Conservation (phyloP, 1,284 basidiomycete genomes). For the Ustilago nuda region DNA sequence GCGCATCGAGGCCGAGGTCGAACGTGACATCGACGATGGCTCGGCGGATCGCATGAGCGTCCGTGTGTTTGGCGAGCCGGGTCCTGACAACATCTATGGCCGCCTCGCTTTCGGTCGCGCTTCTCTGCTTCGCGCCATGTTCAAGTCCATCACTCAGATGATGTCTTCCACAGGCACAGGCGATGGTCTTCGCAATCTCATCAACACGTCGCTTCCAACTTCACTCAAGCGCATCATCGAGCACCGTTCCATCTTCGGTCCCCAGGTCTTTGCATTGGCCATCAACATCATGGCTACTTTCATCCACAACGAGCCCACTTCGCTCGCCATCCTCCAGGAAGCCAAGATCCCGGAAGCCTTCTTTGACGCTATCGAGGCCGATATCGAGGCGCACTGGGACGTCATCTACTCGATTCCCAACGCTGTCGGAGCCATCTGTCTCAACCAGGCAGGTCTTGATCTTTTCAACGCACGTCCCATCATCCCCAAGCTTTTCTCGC, state of each 20-base stretch:
- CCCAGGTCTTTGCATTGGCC: slow-evolving; percentile 80
- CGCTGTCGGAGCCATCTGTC: slow-evolving; percentile 94
- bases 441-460: slow-evolving; percentile 89
- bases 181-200: slow-evolving; percentile 92
- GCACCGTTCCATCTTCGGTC: slow-evolving; percentile 84
- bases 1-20: slow-evolving; percentile 76
- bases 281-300: slow-evolving; percentile 98
- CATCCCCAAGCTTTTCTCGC: slow-evolving; percentile 84
- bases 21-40: slow-evolving; percentile 52
- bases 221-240: slow-evolving; percentile 90
- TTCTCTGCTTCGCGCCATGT: slow-evolving; percentile 83
- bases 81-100: slow-evolving; percentile 57
- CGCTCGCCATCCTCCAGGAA: slow-evolving; percentile 91
- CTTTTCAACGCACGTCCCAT: slow-evolving; percentile 80
- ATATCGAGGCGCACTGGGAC: slow-evolving; percentile 77
- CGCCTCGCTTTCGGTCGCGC: slow-evolving; percentile 67
- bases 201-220: slow-evolving; percentile 87
- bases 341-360: slow-evolving; percentile 88
- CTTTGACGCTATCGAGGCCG: slow-evolving; percentile 84
- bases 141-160: slow-evolving; percentile 93
- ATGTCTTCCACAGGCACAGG: slow-evolving; percentile 90
- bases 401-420: slow-evolving; percentile 92
- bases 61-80: slow-evolving; percentile 74
- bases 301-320: slow-evolving; percentile 98
- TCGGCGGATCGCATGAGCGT: slow-evolving; percentile 38